A percentile compares a stretch with the other conserved stretches of the same genome.
Conservation (phyloP, 495 filamentous ascomycete genomes). For the Elasticomyces elasticus region DNA sequence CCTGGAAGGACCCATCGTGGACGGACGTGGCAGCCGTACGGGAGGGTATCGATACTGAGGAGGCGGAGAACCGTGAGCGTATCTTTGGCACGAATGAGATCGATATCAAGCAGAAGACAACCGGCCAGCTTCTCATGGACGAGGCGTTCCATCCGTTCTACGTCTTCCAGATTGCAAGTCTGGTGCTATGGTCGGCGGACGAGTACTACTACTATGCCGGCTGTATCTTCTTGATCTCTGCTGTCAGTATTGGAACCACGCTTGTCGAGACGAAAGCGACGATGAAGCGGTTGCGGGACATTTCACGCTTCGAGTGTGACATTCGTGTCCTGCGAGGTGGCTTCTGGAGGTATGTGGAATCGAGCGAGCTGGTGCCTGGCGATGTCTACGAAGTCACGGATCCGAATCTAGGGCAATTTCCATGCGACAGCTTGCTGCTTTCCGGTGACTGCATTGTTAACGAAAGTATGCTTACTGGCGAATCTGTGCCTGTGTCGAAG, state of each 20-base stretch:
- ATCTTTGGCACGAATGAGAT: constrained; percentile 86
- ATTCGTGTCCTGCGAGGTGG: constrained; percentile 86
- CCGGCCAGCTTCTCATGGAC: constrained; percentile 73
- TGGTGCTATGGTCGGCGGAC: constrained; percentile 90
- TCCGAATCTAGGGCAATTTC: constrained; percentile 84
- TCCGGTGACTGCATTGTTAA: constrained; percentile 98
- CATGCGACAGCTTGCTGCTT: constrained; percentile 84
- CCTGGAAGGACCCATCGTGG: constrained; percentile 92
- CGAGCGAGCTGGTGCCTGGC: constrained; percentile 82
- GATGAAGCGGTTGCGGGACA: constrained; percentile 80
- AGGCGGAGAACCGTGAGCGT: constrained; percentile 69
- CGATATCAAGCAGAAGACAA: constrained; percentile 79
- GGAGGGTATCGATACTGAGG: constrained; percentile 77
- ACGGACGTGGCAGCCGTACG: constrained; percentile 50
- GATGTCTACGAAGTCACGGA: constrained; percentile 98
- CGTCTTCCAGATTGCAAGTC: constrained; percentile 91
- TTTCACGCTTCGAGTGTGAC: constrained; percentile 90
- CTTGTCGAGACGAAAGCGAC: constrained; percentile 88
- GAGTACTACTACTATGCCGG: constrained; percentile 95
- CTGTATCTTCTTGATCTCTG: constrained; percentile 92
- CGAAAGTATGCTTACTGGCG: constrained; percentile 98
- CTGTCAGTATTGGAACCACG: constrained; percentile 81
- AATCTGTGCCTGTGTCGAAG: constrained; percentile 96
- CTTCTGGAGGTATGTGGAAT: constrained; percentile 86
- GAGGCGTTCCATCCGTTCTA: constrained; percentile 99